Evolutionary conservation across 1,284 basidiomycete genomes (phyloP).

Genomic region (Blastosporella zonata): DNA sequence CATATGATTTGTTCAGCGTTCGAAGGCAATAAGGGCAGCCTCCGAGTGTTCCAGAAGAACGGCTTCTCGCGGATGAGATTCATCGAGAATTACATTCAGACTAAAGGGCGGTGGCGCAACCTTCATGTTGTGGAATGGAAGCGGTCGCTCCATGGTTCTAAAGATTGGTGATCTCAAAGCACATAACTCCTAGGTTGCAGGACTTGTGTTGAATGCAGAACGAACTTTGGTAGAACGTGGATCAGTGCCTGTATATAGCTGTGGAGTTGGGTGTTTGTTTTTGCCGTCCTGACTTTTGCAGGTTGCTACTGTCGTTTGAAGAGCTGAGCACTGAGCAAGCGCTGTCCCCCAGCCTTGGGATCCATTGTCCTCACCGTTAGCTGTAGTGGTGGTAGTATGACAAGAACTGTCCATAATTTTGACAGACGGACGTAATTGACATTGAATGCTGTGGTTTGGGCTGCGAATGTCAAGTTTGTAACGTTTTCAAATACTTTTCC

Average conservation of each 20-base stretch:
- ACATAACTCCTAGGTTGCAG: not conserved
- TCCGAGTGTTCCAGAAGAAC: conserved; percentile 61
- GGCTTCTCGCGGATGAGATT: conserved; percentile 48
- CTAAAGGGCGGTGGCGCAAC: conserved; percentile 29
- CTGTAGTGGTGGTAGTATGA: not conserved
- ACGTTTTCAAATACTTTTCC: no score
- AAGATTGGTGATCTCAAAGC: not conserved
- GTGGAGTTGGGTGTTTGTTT: not conserved
- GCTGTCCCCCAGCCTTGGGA: no score
- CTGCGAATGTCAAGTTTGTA: no score
- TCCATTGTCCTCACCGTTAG: no score
- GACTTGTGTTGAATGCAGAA: not conserved
- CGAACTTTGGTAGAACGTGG: no score
- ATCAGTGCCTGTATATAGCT: no score
- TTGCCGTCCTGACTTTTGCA: not conserved
- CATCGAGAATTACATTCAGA: conserved; percentile 35
- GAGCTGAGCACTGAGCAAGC: no score
- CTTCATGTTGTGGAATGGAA: conserved; percentile 29
- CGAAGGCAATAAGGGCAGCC: conserved; percentile 52
- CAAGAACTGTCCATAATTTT: not conserved
- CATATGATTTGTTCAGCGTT: conserved; percentile 44
- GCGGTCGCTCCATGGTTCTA: not conserved
- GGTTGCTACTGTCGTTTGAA: no score
- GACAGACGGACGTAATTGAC: not conserved
- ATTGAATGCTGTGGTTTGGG: not conserved